Base-by-base conservation (phyloP, 768 basidiomycete species). In the Terana coerulea region DNA sequence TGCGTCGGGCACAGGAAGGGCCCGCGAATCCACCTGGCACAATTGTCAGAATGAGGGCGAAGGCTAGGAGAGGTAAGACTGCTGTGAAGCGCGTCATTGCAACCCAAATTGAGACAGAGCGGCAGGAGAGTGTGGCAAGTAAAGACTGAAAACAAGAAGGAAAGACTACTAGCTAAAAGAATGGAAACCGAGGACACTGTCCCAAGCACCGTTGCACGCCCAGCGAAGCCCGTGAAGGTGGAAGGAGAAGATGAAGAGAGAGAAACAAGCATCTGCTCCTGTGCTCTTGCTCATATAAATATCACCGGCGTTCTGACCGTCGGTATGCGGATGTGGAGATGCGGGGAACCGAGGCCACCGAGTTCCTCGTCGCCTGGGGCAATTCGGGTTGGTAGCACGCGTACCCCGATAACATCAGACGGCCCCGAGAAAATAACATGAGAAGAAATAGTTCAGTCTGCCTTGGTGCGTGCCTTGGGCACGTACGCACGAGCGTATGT, bases 1-100 rank as follows among this genome's bases (percentile, higher is more conserved):
- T 43, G 52, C 62, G 50, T 43, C 54, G 59, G 42, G 61, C 56
- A 55, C 61, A 61, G 36, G 65, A 56, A 22, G 63, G 62, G 22
- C 64, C 56, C 51, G 64, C 64, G 24, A 62, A 26, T 21, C 39
- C 66, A 52, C 55, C 42, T 12, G 56, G 59, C 37, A 59, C 43
- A 40, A 53, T 45, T 30, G 55, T 31, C 39, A 59, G 56, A 52
- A 62, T 17, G 28, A 65, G 31, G 36, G 60, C 44, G 55, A 62
- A 58, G 26, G 59, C 53, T 39, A 67, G 40, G 24, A 65, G 57
- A 36, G 48, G 41, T 22, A 24, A 15, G 26, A 61, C 36, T 37
- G 51, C 54, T 24, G 29, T 24, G 2, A 61, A 50, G 60, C 59
- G 63, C 28, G 45, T n/a, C 45, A 46, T 46, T 25, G n/a, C 45